A percentile compares a stretch with the other conserved stretches of the same genome.
These are phyloP conservation scores for Penicillium longicatenatum DNA, from an alignment of 495 filamentous ascomycete genomes.

Conservation along the genomic window DNA sequence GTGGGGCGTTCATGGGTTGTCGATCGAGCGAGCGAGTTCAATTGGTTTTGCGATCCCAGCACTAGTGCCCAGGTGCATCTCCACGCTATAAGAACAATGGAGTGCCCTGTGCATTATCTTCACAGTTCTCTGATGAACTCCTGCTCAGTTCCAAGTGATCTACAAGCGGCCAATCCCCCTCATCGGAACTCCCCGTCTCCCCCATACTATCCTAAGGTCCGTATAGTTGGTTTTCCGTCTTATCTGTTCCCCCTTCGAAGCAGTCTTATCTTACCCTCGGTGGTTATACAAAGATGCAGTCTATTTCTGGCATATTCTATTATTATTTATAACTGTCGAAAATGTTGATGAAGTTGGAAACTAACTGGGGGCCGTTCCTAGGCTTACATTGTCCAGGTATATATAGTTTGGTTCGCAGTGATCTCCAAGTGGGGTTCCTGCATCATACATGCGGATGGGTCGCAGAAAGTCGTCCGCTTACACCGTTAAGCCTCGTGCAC, in stretches of 20 bases:
- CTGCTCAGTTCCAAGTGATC: not conserved
- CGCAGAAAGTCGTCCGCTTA: not conserved
- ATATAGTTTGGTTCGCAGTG: not conserved
- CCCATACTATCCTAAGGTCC: slow-evolving; percentile 4
- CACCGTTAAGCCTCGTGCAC: not conserved
- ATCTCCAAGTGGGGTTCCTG: slow-evolving; percentile 3
- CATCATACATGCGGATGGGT: slow-evolving; percentile 6
- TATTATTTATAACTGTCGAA: not conserved
- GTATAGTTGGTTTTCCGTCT: not conserved
- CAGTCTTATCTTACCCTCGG: slow-evolving; percentile 7
- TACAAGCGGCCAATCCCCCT: not conserved
- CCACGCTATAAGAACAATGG: slow-evolving; percentile 13
- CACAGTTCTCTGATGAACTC: not conserved
- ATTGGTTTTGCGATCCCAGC: not conserved
- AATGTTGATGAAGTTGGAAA: not conserved
- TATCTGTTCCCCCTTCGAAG: slow-evolving; percentile 16
- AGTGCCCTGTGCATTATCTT: not conserved
- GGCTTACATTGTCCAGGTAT: not conserved
- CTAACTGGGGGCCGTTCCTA: slow-evolving; percentile 12
- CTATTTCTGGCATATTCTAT: not conserved
- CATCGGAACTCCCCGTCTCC: slow-evolving; percentile 24
- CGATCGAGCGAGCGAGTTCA: not conserved
- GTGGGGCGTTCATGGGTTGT: not conserved
- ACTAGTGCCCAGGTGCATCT: not conserved
- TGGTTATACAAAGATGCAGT: slow-evolving; percentile 4